Conservation (phyloP, 257 asterid genomes). For the Nicotiana tomentosiformis region DNA sequence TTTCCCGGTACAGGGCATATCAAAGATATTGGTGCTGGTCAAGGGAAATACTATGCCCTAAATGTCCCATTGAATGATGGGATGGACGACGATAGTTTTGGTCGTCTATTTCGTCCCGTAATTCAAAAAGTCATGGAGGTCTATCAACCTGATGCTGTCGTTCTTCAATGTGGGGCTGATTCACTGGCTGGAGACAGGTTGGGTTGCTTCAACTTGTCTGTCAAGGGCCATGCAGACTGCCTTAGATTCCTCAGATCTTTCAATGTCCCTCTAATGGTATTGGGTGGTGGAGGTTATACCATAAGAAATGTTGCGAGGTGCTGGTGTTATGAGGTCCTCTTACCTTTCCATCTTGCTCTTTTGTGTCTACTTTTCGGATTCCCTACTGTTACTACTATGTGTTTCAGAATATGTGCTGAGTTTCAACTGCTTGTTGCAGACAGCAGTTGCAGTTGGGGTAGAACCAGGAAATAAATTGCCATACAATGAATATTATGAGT, state of each 20-base stretch:
- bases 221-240: slow-evolving; percentile 66
- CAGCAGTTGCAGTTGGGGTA: slow-evolving; percentile 85
- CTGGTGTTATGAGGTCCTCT: slow-evolving; percentile 62
- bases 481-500: slow-evolving; percentile 74
- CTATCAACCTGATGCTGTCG: slow-evolving; percentile 61
- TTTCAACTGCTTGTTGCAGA: slow-evolving; percentile 40
- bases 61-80: slow-evolving; percentile 62
- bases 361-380: neutral
- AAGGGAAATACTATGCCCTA: slow-evolving; percentile 49
- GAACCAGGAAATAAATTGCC: slow-evolving; percentile 85
- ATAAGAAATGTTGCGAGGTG: slow-evolving; percentile 65
- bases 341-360: neutral
- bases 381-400: neutral
- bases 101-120: slow-evolving; percentile 45
- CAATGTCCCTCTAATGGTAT: slow-evolving; percentile 64
- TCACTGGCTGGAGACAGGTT: slow-evolving; percentile 61
- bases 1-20: slow-evolving; percentile 66
- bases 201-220: slow-evolving; percentile 64
- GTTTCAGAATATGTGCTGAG: slow-evolving; percentile 9
- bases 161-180: slow-evolving; percentile 73
- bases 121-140: slow-evolving; percentile 57
- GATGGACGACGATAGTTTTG: slow-evolving; percentile 42
- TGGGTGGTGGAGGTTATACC: slow-evolving; percentile 74
- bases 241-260: slow-evolving; percentile 54
- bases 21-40: slow-evolving; percentile 37